Base-by-base conservation (phyloP, 495 filamentous ascomycete species). In the Tirmania nivea region DNA sequence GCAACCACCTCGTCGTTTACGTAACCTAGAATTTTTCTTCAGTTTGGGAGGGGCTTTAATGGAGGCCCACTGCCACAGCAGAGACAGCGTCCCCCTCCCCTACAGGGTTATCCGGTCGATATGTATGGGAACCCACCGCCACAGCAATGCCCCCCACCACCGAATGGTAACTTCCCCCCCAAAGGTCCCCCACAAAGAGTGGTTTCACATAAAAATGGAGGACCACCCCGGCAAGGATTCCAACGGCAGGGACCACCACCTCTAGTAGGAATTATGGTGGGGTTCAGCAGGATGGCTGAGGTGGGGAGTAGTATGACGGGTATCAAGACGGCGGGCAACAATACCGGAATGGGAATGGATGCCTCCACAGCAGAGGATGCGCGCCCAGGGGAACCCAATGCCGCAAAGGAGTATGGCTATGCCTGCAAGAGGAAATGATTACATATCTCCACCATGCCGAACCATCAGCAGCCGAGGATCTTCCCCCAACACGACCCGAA, bases 211-310 rank as follows among this genome's bases (percentile, higher is more conserved):
- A 7, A 7, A 7, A 3, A 31, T 31, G 17, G 39, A 14, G 39
- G 39, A 19, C 17, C 39, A 14, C 39, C 39, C 17, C 39, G 3
- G 39, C 39, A 45, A 19, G 12, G 17, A 14, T 19, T 14, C 14
- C 39, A 14, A 19, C 39, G 39, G 14, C 39, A 45, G 39, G 39
- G 39, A 14, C 39, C 39, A 56, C 82, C 86, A 1, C 70, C 80
- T 1, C 84, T 84, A 1, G 70, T 89, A 76, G 85, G 35, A 80
- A 86, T 58, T 87, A 88, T 62, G 73, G 70, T 58, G 74, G 67
- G 17, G 39, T 45, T 14, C 39, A 14, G 17, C 39, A 45, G 39
- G 39, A 45, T 19, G 17, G 17, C 39, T 45, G 39, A 8, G 39
- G 39, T 19, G 39, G 39, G 14, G 39, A 45, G 39, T 8, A 45